These are phyloP conservation scores for Ogataea paraovalis DNA, from an alignment of 805 yeast genomes.

Conservation along the genomic window DNA sequence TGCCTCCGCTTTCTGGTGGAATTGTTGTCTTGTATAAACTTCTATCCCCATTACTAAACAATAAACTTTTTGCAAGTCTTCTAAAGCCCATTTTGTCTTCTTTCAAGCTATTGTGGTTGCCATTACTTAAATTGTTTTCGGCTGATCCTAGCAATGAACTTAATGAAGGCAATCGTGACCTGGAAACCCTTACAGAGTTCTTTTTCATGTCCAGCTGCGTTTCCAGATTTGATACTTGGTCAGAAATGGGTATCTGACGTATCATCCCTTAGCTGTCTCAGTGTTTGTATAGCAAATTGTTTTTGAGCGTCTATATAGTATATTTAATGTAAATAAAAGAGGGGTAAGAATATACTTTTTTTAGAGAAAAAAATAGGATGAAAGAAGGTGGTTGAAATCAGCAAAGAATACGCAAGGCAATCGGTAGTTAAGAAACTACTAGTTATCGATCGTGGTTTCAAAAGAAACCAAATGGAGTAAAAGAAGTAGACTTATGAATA, in stretches of 20 bases:
- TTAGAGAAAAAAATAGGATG: neutral
- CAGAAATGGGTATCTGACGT: neutral
- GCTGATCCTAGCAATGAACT: constrained; percentile 18
- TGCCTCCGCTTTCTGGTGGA: neutral
- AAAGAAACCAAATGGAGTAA: no score
- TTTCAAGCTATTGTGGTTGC: constrained; percentile 1
- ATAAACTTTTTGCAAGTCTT: constrained; percentile 23
- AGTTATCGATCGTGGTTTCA: no score
- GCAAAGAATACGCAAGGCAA: neutral
- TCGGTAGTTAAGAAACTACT: neutral
- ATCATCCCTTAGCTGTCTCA: neutral
- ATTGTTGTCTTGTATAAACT: neutral
- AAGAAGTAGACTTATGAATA: no score
- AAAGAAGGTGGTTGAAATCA: neutral
- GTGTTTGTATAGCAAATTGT: neutral
- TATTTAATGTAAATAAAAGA: neutral
- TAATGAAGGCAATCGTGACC: constrained; percentile 17
- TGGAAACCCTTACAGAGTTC: constrained; percentile 10
- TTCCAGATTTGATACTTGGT: neutral
- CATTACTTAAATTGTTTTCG: constrained; percentile 4
- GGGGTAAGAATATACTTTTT: neutral
- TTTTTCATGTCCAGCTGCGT: constrained; percentile 5
- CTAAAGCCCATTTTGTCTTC: constrained; percentile 24
- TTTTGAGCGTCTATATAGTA: neutral
- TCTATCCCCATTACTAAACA: constrained; percentile 11